A percentile compares a stretch with the other conserved stretches of the same genome.
phyloP scores from a whole-genome alignment of 805 yeast genomes.

The Suhomyces sp. region DNA sequence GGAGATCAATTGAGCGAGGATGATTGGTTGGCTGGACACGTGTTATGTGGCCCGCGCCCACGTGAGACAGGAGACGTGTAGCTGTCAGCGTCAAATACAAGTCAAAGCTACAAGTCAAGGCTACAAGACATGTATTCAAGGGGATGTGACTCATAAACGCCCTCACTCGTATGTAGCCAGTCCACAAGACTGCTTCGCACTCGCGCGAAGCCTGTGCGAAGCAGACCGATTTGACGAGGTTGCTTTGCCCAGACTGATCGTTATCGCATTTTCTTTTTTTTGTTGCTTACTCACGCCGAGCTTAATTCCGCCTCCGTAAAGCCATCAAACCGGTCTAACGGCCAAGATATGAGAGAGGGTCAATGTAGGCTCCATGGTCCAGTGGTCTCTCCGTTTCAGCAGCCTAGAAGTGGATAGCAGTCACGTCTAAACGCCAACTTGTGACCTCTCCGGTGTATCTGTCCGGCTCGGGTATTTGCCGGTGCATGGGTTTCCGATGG shows the following conservation, averaged over 20 bases:
- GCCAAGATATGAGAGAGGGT: not conserved
- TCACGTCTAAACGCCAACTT: too few species aligned
- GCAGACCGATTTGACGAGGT: not conserved
- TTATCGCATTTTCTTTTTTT: not conserved
- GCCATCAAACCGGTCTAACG: not conserved
- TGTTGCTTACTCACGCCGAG: not conserved
- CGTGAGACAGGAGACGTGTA: not conserved
- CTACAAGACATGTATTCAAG: too few species aligned
- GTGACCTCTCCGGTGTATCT: too few species aligned
- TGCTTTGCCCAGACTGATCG: not conserved
- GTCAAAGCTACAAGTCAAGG: too few species aligned
- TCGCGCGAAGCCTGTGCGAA: not conserved
- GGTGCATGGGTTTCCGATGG: not conserved
- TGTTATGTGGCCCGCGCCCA: not conserved
- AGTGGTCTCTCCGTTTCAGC: not conserved
- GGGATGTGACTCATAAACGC: too few species aligned
- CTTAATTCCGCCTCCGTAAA: not conserved
- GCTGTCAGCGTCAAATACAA: too few species aligned
- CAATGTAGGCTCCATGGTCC: not conserved
- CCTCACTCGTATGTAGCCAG: too few species aligned
- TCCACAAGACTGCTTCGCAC: too few species aligned
- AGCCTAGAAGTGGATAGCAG: not conserved
- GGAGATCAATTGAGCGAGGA: not conserved
- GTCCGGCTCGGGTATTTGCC: not conserved
- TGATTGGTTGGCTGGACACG: not conserved